Conservation (phyloP, 129 eudicot genomes). For the Artemisia annua region DNA sequence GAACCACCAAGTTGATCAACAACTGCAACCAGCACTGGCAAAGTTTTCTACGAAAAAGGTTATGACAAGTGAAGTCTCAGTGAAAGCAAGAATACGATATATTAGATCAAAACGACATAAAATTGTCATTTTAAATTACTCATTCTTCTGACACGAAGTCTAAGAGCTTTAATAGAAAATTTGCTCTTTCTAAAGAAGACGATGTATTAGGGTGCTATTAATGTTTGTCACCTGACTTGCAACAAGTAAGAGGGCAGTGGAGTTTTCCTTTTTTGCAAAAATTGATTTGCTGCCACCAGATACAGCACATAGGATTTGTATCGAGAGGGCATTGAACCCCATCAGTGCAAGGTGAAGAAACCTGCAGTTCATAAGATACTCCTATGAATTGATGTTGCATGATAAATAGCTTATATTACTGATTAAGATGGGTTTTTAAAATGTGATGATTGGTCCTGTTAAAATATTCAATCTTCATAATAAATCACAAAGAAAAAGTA, state of each 20-base stretch:
- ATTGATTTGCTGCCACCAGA: conserved; percentile 75
- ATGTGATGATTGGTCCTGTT: not conserved
- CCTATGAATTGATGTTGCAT: not conserved
- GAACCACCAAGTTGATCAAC: conserved; percentile 92
- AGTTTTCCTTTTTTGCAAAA: conserved; percentile 67
- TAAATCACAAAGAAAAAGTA: not conserved
- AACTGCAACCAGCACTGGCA: conserved; percentile 90
- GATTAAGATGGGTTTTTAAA: not conserved
- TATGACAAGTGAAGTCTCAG: conserved; percentile 16
- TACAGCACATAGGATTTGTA: conserved; percentile 44
- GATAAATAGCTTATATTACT: not conserved
- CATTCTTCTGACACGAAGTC: not conserved
- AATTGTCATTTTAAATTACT: not conserved
- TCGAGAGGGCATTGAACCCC: conserved; percentile 62
- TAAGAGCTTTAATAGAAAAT: conserved; percentile 9
- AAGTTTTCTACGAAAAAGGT: conserved; percentile 66
- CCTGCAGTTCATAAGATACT: conserved; percentile 43
- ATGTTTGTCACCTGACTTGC: conserved; percentile 77
- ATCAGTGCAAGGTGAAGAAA: conserved; percentile 64
- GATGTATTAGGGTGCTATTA: not conserved
- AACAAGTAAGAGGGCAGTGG: conserved; percentile 69
- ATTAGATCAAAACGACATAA: not conserved
- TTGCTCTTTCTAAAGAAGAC: not conserved
- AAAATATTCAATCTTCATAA: not conserved
- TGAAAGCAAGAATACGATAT: not conserved